Evolutionary conservation across 345 rosid species (phyloP).

Genomic region (Chamaenerion angustifolium): DNA sequence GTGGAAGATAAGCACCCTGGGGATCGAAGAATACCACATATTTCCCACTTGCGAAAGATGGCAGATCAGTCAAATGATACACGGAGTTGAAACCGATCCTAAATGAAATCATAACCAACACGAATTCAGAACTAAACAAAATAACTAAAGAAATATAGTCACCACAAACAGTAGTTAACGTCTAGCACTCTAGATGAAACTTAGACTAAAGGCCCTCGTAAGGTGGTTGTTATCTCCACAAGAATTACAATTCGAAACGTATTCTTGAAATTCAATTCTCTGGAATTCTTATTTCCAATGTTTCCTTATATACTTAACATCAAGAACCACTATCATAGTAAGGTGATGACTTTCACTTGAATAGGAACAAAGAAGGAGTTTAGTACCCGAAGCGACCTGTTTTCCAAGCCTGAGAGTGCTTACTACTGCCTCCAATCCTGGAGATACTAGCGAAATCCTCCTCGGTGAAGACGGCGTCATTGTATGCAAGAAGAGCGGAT

Average conservation of each 20-base stretch:
- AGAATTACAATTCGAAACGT: background rate
- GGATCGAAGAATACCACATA: conserved; percentile 85
- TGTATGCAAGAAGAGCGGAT: conserved; percentile 67
- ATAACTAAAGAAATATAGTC: background rate
- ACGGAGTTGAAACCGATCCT: conserved; percentile 96
- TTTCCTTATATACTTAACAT: too few relatives aligned
- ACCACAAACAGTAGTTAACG: background rate
- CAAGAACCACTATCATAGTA: too few relatives aligned
- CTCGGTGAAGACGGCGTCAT: conserved; percentile 78
- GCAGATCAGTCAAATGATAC: conserved; percentile 88
- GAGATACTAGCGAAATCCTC: conserved; percentile 86
- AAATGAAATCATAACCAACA: conserved; percentile 6
- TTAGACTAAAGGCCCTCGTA: background rate
- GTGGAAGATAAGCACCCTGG: conserved; percentile 71
- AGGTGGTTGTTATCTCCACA: background rate
- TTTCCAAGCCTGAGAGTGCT: conserved; percentile 71
- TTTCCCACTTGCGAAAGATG: conserved; percentile 85
- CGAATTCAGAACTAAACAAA: conserved; percentile 7
- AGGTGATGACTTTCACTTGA: background rate
- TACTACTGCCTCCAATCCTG: conserved; percentile 74
- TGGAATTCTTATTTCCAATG: too few relatives aligned
- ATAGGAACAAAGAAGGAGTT: background rate
- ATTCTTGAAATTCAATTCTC: too few relatives aligned
- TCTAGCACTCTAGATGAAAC: background rate
- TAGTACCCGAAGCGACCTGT: conserved; percentile 85